These are phyloP conservation scores for Phylloporus arenicola DNA, from an alignment of 768 basidiomycete species.

Conservation along the genomic window DNA sequence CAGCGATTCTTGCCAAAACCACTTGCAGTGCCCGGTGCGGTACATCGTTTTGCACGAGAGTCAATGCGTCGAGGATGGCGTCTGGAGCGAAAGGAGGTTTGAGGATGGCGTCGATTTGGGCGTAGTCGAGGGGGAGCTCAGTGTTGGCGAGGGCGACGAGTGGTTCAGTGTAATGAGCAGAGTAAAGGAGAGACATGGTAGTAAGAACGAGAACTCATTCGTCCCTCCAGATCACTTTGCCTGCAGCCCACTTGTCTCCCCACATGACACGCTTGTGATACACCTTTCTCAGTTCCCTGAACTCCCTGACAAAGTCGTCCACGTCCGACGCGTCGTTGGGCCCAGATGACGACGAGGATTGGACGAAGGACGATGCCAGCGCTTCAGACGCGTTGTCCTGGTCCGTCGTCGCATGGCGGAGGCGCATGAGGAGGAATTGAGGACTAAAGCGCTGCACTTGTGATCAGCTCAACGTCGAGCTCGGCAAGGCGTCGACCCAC, in stretches of 20 bases:
- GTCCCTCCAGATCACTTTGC: conserved; percentile 83
- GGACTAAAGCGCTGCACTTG: conserved; percentile 69
- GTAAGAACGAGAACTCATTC: conserved; percentile 27
- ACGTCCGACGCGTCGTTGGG: conserved; percentile 43
- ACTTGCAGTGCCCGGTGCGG: conserved; percentile 22
- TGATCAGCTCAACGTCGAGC: conserved; percentile 8
- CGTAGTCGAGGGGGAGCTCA: background rate
- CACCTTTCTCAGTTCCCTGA: conserved; percentile 80
- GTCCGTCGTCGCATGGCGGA: conserved; percentile 81
- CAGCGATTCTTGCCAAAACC: conserved; percentile 45
- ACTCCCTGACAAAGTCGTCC: conserved; percentile 84
- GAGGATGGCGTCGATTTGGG: conserved; percentile 16
- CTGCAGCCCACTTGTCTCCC: conserved; percentile 81
- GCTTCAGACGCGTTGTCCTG: conserved; percentile 89
- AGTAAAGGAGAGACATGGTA: conserved; percentile 18
- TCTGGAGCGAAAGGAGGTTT: conserved; percentile 16
- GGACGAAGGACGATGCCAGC: conserved; percentile 77
- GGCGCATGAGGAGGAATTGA: conserved; percentile 82
- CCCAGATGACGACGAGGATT: conserved; percentile 40
- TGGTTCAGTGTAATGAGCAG: conserved; percentile 25
- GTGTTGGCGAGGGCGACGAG: conserved; percentile 17
- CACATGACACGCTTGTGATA: conserved; percentile 93
- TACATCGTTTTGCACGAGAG: conserved; percentile 14
- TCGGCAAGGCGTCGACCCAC: conserved; percentile 35
- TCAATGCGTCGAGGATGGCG: conserved; percentile 13